Evolutionary conservation across 2,329 filamentous ascomycete genomes (phyloP).

Genomic region (Madurella mycetomatis): DNA sequence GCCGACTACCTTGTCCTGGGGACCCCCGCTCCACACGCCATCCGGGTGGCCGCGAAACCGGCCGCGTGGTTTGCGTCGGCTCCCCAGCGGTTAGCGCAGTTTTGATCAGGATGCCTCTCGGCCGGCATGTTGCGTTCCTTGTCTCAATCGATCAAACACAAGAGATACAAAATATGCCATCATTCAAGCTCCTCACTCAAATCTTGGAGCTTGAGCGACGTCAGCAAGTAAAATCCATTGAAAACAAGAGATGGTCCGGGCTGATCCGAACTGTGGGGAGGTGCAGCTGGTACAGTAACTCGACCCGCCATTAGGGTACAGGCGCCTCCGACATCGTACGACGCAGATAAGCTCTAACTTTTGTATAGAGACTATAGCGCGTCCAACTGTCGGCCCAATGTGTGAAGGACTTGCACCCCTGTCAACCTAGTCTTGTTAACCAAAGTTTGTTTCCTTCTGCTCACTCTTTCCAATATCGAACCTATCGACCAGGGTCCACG

Average conservation of each 20-base stretch:
- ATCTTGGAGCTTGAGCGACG: background rate
- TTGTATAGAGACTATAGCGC: background rate
- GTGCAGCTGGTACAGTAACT: background rate
- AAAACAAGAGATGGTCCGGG: background rate
- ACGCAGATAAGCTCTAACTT: background rate
- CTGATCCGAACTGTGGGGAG: slow-evolving; percentile 3
- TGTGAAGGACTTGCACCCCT: no score
- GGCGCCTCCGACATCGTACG: slow-evolving; percentile 6
- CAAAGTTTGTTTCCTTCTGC: no score
- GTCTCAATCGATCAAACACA: background rate
- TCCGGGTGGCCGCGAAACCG: slow-evolving; percentile 4
- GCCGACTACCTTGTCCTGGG: slow-evolving; percentile 27
- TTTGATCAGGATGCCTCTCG: background rate
- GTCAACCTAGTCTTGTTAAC: no score
- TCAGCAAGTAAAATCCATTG: background rate
- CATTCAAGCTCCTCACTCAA: no score
- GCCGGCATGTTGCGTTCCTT: background rate
- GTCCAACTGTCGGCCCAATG: no score
- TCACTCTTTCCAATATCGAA: no score
- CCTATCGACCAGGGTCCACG: no score
- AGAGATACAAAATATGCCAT: no score
- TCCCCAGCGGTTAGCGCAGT: background rate
- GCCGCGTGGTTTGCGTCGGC: background rate
- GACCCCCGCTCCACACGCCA: slow-evolving; percentile 5
- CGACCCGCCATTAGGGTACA: background rate